Base-by-base conservation (phyloP, 2,329 filamentous ascomycete species). In the Mollisia scopiformis region DNA sequence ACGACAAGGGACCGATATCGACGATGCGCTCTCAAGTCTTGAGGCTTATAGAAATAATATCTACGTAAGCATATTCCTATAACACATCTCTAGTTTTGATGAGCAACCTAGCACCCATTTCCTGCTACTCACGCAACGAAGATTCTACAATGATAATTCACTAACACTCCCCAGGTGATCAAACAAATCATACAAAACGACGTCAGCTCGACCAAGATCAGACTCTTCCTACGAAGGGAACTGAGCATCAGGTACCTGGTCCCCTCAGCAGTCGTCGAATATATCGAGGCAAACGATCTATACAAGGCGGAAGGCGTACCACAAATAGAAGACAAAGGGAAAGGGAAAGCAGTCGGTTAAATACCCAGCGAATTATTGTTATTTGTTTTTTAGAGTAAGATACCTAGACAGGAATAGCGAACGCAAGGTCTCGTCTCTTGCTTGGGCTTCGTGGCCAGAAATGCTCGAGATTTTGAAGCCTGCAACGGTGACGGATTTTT, bases 101-200 rank as follows among this genome's bases (percentile, higher is more conserved):
- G 39, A 43, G 39, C 7, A 19, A 19, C 39, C 19, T 8, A 43
- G 16, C 16, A 19, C 23, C 39, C 39, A 21, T 43, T 43, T 43
- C 39, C 39, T 7, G 39, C 6, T 11, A 13, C 31, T 47, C 23
- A 47, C 10, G 27, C 25, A 21, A 28, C 19, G 6, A 47, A 10
- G 33, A n/a, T 14, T 7, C 2, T 19, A 16, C n/a, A 10, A 23
- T 21, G 21, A 28, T 54, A 27, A 46, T 47, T 27, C 6, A 30
- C 6, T 13, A 28, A 28, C 35, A 57, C 47, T 47, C 57, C 47
- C 21, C 52, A 31, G 30, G 30, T 37, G 51, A 39, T 54, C 16
- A 21, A 91, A 59, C 92, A 96, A 75, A 84, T 96, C 55, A 93
- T 96, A 52, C 88, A 91, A 66, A 94, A 94, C 75, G 90, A 95